Evolutionary conservation across 2,329 filamentous ascomycete species (phyloP).

Genomic region (Chaetomiaceae sp.): DNA sequence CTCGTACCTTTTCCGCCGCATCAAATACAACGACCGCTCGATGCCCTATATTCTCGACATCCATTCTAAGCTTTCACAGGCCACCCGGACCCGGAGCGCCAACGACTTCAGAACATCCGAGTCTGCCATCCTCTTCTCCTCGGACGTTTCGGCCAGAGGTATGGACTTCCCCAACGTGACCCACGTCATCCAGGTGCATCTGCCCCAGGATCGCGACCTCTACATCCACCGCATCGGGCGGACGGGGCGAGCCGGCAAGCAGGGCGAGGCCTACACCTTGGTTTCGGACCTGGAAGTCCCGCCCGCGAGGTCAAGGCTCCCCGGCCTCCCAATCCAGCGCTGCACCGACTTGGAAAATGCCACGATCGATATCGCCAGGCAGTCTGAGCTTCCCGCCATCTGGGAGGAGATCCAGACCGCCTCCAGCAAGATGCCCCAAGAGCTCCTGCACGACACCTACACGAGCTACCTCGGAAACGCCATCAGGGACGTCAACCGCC

Average conservation of each 20-base stretch:
- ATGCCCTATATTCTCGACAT: constrained; percentile 52
- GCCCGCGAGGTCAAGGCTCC: constrained; percentile 47
- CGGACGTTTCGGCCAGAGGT: constrained; percentile 74
- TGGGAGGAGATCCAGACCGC: constrained; percentile 42
- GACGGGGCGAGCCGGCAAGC: constrained; percentile 69
- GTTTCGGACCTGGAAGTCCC: constrained; percentile 50
- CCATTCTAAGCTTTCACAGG: constrained; percentile 73
- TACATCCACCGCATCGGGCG: constrained; percentile 76
- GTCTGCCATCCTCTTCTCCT: constrained; percentile 66
- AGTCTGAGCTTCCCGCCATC: constrained; percentile 38
- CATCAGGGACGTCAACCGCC: constrained; percentile 36
- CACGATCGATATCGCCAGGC: constrained; percentile 47
- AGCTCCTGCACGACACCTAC: constrained; percentile 48
- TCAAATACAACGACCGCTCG: constrained; percentile 39
- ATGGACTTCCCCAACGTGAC: constrained; percentile 80
- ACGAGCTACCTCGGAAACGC: constrained; percentile 50
- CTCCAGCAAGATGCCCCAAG: constrained; percentile 38
- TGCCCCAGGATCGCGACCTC: constrained; percentile 59
- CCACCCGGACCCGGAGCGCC: constrained; percentile 62
- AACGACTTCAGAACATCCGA: constrained; percentile 63
- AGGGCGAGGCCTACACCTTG: constrained; percentile 67
- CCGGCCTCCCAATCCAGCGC: constrained; percentile 55
- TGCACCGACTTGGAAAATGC: constrained; percentile 49
- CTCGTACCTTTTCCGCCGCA: constrained; percentile 50
- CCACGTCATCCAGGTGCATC: constrained; percentile 71